Evolutionary conservation across 2,329 filamentous ascomycete species (phyloP).

Genomic region (Colletotrichum australisinense): DNA sequence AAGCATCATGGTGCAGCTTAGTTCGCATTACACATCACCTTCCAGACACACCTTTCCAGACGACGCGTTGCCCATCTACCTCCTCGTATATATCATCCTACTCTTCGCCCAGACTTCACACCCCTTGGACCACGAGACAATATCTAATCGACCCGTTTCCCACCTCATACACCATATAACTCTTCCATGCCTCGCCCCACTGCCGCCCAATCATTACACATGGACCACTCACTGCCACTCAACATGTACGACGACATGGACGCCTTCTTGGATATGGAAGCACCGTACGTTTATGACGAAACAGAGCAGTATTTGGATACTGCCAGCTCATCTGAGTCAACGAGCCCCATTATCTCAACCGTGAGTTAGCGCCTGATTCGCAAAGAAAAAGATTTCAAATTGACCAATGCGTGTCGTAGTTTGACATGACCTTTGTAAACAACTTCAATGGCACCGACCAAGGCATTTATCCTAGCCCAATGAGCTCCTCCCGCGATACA

Average conservation of each 20-base stretch:
- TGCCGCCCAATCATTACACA: constrained; percentile 3
- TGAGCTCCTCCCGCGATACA: constrained; percentile 38
- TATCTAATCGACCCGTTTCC: background rate
- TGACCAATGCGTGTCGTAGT: constrained; percentile 22
- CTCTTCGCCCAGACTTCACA: background rate
- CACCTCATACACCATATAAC: background rate
- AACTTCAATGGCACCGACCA: constrained; percentile 41
- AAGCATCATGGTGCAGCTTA: constrained; percentile 28
- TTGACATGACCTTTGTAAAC: constrained; percentile 37
- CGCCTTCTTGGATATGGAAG: constrained; percentile 35
- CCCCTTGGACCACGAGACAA: background rate
- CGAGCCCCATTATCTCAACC: constrained; percentile 36
- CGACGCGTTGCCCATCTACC: background rate
- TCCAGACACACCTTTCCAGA: constrained; percentile 10
- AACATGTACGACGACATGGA: constrained; percentile 37
- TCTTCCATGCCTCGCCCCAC: background rate
- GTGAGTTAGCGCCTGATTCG: constrained; percentile 12
- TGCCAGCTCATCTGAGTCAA: constrained; percentile 36
- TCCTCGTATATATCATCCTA: constrained; percentile 16
- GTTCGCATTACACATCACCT: constrained; percentile 34
- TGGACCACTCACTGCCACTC: constrained; percentile 32
- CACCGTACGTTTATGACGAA: constrained; percentile 37
- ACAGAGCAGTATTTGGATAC: constrained; percentile 33
- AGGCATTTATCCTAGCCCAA: constrained; percentile 48
- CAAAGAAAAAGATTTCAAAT: background rate